Evolutionary conservation across 176 grass and related monocot species (phyloP), one percentile per base, ranked within the genome.

Genomic region (Hsuehochloa calcarea): DNA sequence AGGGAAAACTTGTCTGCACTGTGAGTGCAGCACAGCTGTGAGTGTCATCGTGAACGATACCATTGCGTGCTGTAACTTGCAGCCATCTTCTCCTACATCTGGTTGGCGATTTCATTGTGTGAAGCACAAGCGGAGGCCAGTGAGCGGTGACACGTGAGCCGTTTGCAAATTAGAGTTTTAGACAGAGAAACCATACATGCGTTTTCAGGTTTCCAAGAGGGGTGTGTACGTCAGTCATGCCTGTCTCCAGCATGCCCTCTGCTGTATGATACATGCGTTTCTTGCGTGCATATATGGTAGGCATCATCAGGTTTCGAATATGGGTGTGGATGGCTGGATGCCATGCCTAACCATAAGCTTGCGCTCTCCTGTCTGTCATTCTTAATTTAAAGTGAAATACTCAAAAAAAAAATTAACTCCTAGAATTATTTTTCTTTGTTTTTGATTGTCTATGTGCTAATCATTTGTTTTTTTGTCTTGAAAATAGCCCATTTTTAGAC

Each of bases 11-110:
- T 35, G 68, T 66, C 74, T 14, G 13, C 10, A 50, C n/a, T 4
- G 64, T 38, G 29, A 79, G 84, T 86, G 84, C 76, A 62, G 8
- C 54, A 86, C 75, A 86, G 75, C 75, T 80, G 84, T 71, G 60
- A 25, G 60, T 61, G 14, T 46, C 47, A 37, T 63, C 62, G n/a
- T n/a, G n/a, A n/a, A 67, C 27, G 59, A 20, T 29, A 60, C 60
- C 41, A 51, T 38, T 7, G 4, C n/a, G 50, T 45, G 51, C 6
- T 52, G 60, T 66, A 77, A 63, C 68, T 19, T 31, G 34, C 55
- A 73, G 54, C 69, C 61, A 78, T 85, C 73, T 31, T 49, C 46
- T 41, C n/a, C 45, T 34, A 49, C 75, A 55, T 51, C 58, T 52
- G 65, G 68, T 20, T 64, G 68, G 43, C 4, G 56, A n/a, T 46